Conservation (phyloP, 306 rosid genomes). For the Purshia tridentata region DNA sequence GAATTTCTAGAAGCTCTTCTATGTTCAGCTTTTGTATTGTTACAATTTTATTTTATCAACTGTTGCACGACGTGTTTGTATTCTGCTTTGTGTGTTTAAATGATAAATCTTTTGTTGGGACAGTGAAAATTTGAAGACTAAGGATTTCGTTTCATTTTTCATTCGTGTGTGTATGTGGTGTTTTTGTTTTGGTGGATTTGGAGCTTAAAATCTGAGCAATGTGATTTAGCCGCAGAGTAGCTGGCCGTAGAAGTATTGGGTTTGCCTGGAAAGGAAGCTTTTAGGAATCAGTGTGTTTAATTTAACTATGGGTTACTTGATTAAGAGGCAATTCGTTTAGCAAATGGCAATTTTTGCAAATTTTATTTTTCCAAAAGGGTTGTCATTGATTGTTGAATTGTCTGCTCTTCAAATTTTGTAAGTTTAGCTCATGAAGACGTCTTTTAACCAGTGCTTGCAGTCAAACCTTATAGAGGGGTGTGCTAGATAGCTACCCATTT, state of each 20-base stretch:
- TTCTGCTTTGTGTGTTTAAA: neutral
- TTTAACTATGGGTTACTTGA: neutral
- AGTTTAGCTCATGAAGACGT: neutral
- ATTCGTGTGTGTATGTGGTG: neutral
- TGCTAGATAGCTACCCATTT: neutral
- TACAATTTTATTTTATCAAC: neutral
- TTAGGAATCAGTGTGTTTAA: neutral
- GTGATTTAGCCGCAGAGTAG: neutral
- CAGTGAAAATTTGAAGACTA: neutral
- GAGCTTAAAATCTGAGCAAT: conserved; percentile 9
- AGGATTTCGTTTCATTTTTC: neutral
- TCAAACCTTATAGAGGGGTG: neutral
- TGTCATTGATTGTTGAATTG: neutral
- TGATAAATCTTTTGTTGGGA: conserved; percentile 2
- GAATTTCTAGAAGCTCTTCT: conserved; percentile 13
- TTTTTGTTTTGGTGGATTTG: neutral
- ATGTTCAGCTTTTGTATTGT: neutral
- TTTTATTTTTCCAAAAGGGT: neutral
- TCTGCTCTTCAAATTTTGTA: neutral
- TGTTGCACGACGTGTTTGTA: neutral
- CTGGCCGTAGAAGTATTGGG: neutral
- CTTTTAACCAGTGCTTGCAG: neutral
- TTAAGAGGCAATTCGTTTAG: neutral
- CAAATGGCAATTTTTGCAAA: neutral
- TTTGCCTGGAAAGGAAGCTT: conserved; percentile 8